These are phyloP conservation scores for Phylloporus arenicola DNA, from an alignment of 768 basidiomycete genomes.

Conservation along the genomic window DNA sequence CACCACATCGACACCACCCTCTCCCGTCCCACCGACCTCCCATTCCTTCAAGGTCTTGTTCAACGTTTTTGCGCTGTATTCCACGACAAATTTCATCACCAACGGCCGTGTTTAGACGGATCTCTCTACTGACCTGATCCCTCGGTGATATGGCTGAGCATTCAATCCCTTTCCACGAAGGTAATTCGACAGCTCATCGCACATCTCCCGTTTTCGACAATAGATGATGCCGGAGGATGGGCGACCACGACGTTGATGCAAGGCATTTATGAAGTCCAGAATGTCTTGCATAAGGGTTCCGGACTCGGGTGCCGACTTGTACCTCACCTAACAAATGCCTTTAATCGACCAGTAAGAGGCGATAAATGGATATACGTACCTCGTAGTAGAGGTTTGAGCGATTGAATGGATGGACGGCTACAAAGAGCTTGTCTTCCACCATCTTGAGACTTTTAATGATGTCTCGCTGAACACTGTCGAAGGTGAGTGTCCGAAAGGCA, in stretches of 20 bases:
- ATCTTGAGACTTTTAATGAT: constrained; percentile 66
- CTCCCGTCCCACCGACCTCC: constrained; percentile 49
- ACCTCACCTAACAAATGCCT: constrained; percentile 47
- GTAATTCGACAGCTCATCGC: constrained; percentile 60
- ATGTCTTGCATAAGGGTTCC: constrained; percentile 59
- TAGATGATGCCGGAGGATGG: constrained; percentile 73
- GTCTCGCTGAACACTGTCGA: constrained; percentile 62
- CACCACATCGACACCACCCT: constrained; percentile 59
- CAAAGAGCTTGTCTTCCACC: constrained; percentile 48
- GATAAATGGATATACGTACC: background rate
- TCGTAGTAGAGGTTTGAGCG: too few relatives aligned
- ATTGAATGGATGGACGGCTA: constrained; percentile 54
- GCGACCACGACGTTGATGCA: constrained; percentile 54
- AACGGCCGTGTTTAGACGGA: background rate
- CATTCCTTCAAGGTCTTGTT: constrained; percentile 54
- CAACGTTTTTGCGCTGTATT: constrained; percentile 41
- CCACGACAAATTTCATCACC: background rate
- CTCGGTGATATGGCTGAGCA: constrained; percentile 71
- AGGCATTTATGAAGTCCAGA: constrained; percentile 55
- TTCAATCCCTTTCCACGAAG: constrained; percentile 63
- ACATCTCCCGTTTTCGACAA: constrained; percentile 62
- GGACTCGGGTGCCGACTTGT: constrained; percentile 49
- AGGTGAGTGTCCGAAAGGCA: constrained; percentile 2
- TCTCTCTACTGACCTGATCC: constrained; percentile 42
- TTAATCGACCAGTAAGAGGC: background rate